Percentiles rank a stretch among this genome's conserved stretches.
phyloP scores from a whole-genome alignment of 306 rosid genomes.

The Casuarina glauca region DNA sequence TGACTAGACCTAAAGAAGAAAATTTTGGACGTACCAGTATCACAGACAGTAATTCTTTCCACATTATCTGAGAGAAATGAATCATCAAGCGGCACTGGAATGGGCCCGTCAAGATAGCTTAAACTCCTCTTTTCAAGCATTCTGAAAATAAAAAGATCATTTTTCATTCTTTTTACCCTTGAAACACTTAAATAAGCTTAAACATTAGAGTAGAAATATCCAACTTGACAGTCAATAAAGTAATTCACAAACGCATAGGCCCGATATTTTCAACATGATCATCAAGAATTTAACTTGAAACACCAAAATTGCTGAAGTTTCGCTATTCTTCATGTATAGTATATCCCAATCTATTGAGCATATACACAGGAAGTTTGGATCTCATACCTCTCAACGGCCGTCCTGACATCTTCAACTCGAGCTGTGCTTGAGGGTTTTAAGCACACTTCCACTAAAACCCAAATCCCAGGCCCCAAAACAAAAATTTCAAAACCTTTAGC shows the following conservation, averaged over 20 bases:
- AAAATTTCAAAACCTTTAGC: slow-evolving; percentile 6
- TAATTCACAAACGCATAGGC: slow-evolving; percentile 15
- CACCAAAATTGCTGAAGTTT: background rate
- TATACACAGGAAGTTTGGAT: background rate
- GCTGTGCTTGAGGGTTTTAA: slow-evolving; percentile 86
- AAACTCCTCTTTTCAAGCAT: slow-evolving; percentile 94
- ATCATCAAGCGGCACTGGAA: slow-evolving; percentile 69
- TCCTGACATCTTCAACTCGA: slow-evolving; percentile 60
- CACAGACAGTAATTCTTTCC: slow-evolving; percentile 71
- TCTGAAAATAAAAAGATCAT: slow-evolving; percentile 39
- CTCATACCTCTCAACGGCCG: slow-evolving; percentile 66
- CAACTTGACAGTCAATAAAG: background rate
- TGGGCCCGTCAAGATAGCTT: slow-evolving; percentile 82
- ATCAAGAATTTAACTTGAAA: background rate
- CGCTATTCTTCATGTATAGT: background rate
- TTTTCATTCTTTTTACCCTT: background rate
- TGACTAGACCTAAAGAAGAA: too few species aligned
- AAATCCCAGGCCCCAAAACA: background rate
- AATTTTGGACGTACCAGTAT: slow-evolving; percentile 45
- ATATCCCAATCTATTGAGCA: background rate
- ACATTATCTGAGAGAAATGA: slow-evolving; percentile 74
- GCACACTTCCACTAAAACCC: slow-evolving; percentile 68
- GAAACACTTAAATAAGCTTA: background rate
- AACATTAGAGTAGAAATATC: background rate
- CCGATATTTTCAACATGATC: background rate